Conservation (phyloP, 805 yeast genomes). For the Cephaloascus albidus region DNA sequence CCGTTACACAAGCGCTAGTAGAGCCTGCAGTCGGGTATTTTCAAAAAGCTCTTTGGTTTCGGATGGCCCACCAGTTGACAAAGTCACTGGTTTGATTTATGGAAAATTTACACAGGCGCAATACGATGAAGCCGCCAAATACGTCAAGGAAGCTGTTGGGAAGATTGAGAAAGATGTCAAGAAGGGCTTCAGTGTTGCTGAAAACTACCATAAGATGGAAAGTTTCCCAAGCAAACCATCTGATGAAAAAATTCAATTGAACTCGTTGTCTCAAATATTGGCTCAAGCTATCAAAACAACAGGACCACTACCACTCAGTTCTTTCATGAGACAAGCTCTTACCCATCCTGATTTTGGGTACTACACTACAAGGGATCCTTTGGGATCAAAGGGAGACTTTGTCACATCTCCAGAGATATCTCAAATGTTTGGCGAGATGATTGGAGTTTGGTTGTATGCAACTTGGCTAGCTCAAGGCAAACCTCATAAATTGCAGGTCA, state of each 20-base stretch:
- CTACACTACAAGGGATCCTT: slow-evolving; percentile 69
- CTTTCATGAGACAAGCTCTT: slow-evolving; percentile 75
- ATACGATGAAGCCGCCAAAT: slow-evolving; percentile 26
- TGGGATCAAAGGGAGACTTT: slow-evolving; percentile 65
- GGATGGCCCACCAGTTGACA: slow-evolving; percentile 9
- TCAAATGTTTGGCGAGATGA: slow-evolving; percentile 78
- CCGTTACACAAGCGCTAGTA: too few species aligned
- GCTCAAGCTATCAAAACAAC: slow-evolving; percentile 49
- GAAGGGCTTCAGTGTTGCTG: slow-evolving; percentile 23
- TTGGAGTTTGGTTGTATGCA: slow-evolving; percentile 63
- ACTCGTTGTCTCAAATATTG: slow-evolving; percentile 17
- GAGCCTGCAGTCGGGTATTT: background rate
- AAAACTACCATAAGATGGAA: slow-evolving; percentile 23
- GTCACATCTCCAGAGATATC: slow-evolving; percentile 83
- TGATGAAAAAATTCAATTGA: background rate
- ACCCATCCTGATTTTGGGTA: slow-evolving; percentile 73
- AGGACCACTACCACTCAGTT: slow-evolving; percentile 68
- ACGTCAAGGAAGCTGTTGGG: slow-evolving; percentile 19
- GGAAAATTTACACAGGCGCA: slow-evolving; percentile 27
- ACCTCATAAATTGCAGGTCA: slow-evolving; percentile 40
- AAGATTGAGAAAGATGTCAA: slow-evolving; percentile 25
- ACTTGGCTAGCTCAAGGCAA: slow-evolving; percentile 48
- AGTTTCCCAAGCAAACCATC: slow-evolving; percentile 21
- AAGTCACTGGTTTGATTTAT: slow-evolving; percentile 19
- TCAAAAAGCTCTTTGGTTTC: background rate